Base-by-base conservation (phyloP, 2,329 filamentous ascomycete genomes). In the Beauveria australis region DNA sequence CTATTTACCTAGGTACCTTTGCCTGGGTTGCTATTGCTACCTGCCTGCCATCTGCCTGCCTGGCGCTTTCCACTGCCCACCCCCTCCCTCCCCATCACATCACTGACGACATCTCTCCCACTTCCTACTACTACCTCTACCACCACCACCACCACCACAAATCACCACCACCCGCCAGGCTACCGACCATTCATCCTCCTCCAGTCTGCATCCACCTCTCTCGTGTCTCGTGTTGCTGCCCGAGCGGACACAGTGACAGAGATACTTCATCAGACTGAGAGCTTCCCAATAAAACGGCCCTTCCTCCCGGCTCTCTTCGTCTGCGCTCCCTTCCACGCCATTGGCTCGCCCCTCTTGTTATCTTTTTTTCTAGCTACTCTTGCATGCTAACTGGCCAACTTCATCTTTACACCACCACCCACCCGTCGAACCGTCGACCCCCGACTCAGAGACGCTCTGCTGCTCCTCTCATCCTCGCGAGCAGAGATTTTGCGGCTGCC, bases 41-140 rank as follows among this genome's bases (percentile, higher is more conserved):
- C 37, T 41, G 16, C 18, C 18, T 43, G 41, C n/a, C 41, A 43
- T 49, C 48, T 52, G 48, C 48, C 53, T 22, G 24, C 53, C 52
- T 37, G 18, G 18, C 28, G 6, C n/a, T 30, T 22, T 52, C 9
- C 7, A 10, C 30, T 46, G 18, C 24, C n/a, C 43, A 46, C 24
- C 8, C 28, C 14, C 30, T 49, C 37, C 63, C 66, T 68, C 62
- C 65, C 67, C 68, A 66, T 70, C 68, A 72, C 68, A 66, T 70
- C 68, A 72, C 71, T 73, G 72, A 73, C 71, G 71, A 73, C 71
- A 72, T 73, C 66, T 66, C 66, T 67, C 63, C 67, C 67, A 65
- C 69, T 53, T 67, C 66, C 66, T 65, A 24, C 22, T 3, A 24
- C 22, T 3, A 24, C 22, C 22, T n/a, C 22, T 22, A 28, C 48